These are phyloP conservation scores for Trichoderma guizhouense DNA, from an alignment of 2,329 filamentous ascomycete species.

Conservation along the genomic window DNA sequence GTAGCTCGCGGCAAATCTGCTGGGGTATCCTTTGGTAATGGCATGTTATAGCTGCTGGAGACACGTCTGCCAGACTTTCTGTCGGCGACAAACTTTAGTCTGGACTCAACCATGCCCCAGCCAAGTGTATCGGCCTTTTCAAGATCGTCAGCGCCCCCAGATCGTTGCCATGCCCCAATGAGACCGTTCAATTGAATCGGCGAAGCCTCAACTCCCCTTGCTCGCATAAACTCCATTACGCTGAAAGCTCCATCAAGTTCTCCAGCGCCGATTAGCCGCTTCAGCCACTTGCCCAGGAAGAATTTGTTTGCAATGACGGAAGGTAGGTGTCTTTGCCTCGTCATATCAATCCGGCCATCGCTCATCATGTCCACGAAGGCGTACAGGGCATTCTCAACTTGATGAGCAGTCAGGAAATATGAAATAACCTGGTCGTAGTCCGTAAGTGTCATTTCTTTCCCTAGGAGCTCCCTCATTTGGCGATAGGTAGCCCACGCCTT, in stretches of 20 bases:
- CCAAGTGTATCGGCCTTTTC: conserved; percentile 64
- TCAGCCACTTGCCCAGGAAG: conserved; percentile 86
- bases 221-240: conserved; percentile 73
- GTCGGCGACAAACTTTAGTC: conserved; percentile 59
- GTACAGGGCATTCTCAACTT: conserved; percentile 64
- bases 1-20: conserved; percentile 53
- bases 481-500: conserved; percentile 67
- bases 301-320: conserved; percentile 64
- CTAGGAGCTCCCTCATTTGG: conserved; percentile 59
- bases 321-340: conserved; percentile 43
- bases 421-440: conserved; percentile 76
- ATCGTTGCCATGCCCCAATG: conserved; percentile 72
- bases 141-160: conserved; percentile 51
- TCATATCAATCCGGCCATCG: conserved; percentile 50
- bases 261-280: conserved; percentile 71
- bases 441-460: conserved; percentile 59
- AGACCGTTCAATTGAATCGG: conserved; percentile 78
- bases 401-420: conserved; percentile 64
- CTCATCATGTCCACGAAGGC: conserved; percentile 91
- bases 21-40: neutral
- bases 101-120: conserved; percentile 72
- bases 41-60: neutral
- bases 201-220: conserved; percentile 63
- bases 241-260: conserved; percentile 67
- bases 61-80: conserved; percentile 30